A percentile compares a stretch with the other conserved stretches of the same genome.
These are phyloP conservation scores for Conoideocrella luteorostrata DNA, from an alignment of 2,329 filamentous ascomycete genomes.

Conservation along the genomic window DNA sequence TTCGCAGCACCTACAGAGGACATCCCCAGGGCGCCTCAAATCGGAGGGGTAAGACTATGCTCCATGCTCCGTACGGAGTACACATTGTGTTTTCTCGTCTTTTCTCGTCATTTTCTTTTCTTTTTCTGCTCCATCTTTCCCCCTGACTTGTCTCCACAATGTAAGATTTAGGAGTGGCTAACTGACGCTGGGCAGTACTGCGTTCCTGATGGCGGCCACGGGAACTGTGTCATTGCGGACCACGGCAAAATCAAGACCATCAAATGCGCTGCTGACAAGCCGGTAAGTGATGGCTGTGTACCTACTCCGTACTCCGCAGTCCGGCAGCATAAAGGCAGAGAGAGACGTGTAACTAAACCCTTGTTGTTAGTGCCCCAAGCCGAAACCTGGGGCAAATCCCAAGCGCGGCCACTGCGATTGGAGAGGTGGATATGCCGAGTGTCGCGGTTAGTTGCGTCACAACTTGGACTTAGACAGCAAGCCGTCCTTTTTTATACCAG, in stretches of 20 bases:
- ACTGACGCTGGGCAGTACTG: not conserved
- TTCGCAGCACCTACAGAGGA: not conserved
- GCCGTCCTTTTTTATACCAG: no score
- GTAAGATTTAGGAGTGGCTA: not conserved
- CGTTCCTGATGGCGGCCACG: not conserved
- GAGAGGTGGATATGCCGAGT: constrained; percentile 1
- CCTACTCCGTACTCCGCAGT: no score
- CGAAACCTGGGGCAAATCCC: not conserved
- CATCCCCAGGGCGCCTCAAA: not conserved
- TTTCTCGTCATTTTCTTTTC: no score
- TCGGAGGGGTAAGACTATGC: constrained; percentile 1
- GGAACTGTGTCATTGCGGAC: constrained; percentile 5
- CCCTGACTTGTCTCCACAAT: no score
- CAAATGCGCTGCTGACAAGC: not conserved
- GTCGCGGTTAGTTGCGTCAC: not conserved
- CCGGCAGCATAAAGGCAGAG: not conserved
- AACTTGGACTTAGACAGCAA: no score
- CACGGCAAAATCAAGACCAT: constrained; percentile 6
- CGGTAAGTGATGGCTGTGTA: not conserved
- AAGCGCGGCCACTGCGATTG: constrained; percentile 1
- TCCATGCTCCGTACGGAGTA: no score
- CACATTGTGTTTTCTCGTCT: no score
- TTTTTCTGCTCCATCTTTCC: no score
- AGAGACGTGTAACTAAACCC: not conserved
- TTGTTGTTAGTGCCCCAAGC: constrained; percentile 1